phyloP scores from a whole-genome alignment of 768 basidiomycete species.

The Leccinellum rugosiceps region DNA sequence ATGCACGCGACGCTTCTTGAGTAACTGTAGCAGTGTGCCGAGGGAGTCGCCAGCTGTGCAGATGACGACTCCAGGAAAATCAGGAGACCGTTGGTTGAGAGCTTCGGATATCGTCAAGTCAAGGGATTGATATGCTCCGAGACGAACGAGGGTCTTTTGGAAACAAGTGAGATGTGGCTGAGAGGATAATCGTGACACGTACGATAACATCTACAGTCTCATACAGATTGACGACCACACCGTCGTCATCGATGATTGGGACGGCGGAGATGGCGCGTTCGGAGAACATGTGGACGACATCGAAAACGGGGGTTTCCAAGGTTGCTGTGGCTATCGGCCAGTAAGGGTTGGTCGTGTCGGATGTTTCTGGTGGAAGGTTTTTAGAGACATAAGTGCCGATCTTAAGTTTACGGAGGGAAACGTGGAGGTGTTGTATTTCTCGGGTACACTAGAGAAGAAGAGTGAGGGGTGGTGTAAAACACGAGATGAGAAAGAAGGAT shows the following conservation, averaged over 20 bases:
- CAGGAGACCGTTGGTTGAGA: constrained; percentile 84
- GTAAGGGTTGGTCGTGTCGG: constrained; percentile 66
- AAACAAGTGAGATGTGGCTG: constrained; percentile 3
- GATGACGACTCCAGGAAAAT: constrained; percentile 96
- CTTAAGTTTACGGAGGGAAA: constrained; percentile 78
- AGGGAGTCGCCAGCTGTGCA: constrained; percentile 92
- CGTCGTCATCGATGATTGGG: constrained; percentile 90
- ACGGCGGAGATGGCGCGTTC: constrained; percentile 94
- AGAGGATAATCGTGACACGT: constrained; percentile 6
- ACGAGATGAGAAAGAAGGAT: constrained; percentile 23
- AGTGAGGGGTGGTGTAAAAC: constrained; percentile 6
- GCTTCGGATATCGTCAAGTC: constrained; percentile 94
- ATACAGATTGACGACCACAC: constrained; percentile 92
- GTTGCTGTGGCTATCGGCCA: constrained; percentile 92
- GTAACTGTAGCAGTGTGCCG: constrained; percentile 83
- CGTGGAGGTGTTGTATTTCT: constrained; percentile 78
- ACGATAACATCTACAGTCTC: constrained; percentile 99
- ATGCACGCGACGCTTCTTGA: constrained; percentile 92
- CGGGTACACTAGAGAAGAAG: constrained; percentile 62
- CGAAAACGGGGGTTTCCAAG: constrained; percentile 88
- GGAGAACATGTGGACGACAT: constrained; percentile 98
- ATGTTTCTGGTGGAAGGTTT: constrained; percentile 40
- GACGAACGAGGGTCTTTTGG: constrained; percentile 82
- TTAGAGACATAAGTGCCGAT: constrained; percentile 90
- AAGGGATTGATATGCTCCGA: constrained; percentile 93